Conservation (phyloP, 768 basidiomycete species). For the Rhodotorula graminis region DNA sequence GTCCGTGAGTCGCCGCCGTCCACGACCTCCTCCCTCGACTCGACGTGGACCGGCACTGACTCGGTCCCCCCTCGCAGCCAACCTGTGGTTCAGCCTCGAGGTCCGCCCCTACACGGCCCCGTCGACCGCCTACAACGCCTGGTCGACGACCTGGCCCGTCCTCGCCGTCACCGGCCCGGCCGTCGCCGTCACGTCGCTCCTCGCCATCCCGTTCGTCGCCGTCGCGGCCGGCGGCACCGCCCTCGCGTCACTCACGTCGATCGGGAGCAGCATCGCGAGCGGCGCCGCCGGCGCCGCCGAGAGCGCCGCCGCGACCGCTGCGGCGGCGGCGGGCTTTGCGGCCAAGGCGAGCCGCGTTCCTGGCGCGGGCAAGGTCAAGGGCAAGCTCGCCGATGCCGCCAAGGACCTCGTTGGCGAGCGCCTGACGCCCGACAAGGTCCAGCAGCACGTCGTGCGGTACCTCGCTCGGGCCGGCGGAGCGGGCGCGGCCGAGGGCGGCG, state of each 20-base stretch:
- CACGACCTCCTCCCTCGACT: neutral
- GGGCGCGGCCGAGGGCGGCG: neutral
- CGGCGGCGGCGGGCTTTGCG: constrained; percentile 8
- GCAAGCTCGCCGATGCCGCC: constrained; percentile 29
- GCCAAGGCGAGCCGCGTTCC: constrained; percentile 22
- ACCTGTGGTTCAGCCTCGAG: constrained; percentile 26
- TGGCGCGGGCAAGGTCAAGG: constrained; percentile 23
- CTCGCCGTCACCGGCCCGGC: constrained; percentile 27
- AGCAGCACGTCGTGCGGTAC: constrained; percentile 31
- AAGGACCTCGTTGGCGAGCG: constrained; percentile 19
- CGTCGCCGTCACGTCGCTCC: constrained; percentile 28
- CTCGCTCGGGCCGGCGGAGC: neutral
- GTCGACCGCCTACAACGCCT: constrained; percentile 17
- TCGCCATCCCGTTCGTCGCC: constrained; percentile 35
- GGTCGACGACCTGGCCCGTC: constrained; percentile 31
- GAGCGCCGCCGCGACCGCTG: neutral
- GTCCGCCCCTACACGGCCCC: constrained; percentile 23
- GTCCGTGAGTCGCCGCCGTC: constrained; percentile 4
- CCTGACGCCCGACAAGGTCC: constrained; percentile 3
- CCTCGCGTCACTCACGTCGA: constrained; percentile 22
- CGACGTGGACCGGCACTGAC: neutral
- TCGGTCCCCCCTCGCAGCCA: neutral
- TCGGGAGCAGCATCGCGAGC: constrained; percentile 14
- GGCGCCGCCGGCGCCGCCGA: constrained; percentile 3
- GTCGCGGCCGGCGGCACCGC: constrained; percentile 26